A percentile compares a stretch with the other conserved stretches of the same genome.
These are phyloP conservation scores for Sarcocystis neurona DNA, from an alignment of 169 alveolate species.

Conservation along the genomic window DNA sequence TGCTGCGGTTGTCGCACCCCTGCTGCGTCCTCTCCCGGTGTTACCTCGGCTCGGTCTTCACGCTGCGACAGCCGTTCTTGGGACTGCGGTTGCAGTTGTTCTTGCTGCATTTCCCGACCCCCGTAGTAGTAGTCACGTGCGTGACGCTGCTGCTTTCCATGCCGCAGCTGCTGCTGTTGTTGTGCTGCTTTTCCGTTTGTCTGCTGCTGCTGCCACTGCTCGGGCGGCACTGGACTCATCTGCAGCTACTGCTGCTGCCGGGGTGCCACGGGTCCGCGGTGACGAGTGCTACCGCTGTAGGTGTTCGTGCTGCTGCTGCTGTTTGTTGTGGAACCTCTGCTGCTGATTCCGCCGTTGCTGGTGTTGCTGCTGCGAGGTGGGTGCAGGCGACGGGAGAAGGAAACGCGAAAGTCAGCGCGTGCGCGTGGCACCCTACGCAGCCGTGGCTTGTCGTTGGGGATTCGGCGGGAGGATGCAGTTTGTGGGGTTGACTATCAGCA, in stretches of 20 bases:
- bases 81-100: too few relatives aligned
- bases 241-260: neutral
- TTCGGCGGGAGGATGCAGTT: slow-evolving; percentile 29
- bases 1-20: too few relatives aligned
- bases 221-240: neutral
- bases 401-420: neutral
- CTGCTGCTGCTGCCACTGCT: neutral
- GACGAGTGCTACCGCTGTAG: neutral
- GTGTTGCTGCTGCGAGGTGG: too few relatives aligned
- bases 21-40: too few relatives aligned
- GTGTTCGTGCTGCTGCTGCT: neutral
- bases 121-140: too few relatives aligned
- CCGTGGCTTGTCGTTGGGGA: slow-evolving; percentile 43
- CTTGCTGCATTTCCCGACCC: too few relatives aligned
- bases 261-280: neutral
- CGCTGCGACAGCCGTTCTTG: too few relatives aligned
- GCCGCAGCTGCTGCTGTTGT: too few relatives aligned
- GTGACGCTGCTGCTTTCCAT: too few relatives aligned
- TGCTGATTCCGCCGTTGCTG: too few relatives aligned
- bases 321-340: neutral
- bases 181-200: neutral
- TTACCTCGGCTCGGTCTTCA: too few relatives aligned
- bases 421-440: slow-evolving; percentile 46
- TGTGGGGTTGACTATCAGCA: slow-evolving; percentile 41
- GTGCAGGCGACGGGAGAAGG: too few relatives aligned